Evolutionary conservation across 1,284 basidiomycete genomes (phyloP).

Genomic region (Apiotrichum sp.): DNA sequence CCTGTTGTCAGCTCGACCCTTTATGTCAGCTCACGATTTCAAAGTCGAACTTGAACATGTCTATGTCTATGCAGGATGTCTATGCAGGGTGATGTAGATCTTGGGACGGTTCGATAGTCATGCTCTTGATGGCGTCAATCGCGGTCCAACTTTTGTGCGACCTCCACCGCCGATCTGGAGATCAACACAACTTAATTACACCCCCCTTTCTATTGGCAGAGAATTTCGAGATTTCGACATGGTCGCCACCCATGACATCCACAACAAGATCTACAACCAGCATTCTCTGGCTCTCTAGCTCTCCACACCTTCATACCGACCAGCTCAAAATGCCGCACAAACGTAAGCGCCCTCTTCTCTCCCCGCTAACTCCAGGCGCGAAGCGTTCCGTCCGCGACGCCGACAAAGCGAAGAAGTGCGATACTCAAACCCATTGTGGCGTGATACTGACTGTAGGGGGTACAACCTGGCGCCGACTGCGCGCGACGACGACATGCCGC

Average conservation of each 20-base stretch:
- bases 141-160: conserved; percentile 2
- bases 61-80: no score
- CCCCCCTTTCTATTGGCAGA: no score
- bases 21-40: conserved; percentile 31
- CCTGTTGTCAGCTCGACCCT: conserved; percentile 1
- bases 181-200: neutral
- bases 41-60: conserved; percentile 50
- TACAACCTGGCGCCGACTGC: conserved; percentile 33
- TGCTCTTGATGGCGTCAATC: no score
- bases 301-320: conserved; percentile 22
- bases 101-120: neutral
- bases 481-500: conserved; percentile 39
- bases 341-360: conserved; percentile 22
- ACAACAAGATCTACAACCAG: no score
- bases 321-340: conserved; percentile 44
- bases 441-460: conserved; percentile 28
- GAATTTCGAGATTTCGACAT: no score
- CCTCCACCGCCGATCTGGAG: neutral
- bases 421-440: neutral
- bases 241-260: no score
- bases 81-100: neutral
- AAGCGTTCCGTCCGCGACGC: conserved; percentile 39
- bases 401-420: conserved; percentile 35
- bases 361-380: conserved; percentile 29
- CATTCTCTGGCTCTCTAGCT: no score